Conservation (phyloP, 1,139 yeast species). For the Zhuliangozyma blackwelliae region DNA sequence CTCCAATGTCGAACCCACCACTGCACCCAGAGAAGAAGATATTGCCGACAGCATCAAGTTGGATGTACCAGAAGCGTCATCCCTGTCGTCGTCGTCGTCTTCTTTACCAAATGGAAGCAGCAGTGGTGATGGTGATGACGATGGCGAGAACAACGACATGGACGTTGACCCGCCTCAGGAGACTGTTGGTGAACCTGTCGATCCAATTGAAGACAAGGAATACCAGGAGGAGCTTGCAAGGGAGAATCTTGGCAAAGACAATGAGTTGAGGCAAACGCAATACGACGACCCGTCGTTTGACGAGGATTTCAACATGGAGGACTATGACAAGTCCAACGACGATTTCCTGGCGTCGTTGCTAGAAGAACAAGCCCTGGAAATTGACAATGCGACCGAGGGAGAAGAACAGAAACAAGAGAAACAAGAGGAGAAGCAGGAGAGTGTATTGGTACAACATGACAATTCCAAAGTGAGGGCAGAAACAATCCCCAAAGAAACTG, state of each 20-base stretch:
- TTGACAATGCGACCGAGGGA: too few relatives aligned
- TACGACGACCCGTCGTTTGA: slow-evolving; percentile 13
- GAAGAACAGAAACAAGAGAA: slow-evolving; percentile 12
- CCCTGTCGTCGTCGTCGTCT: not conserved
- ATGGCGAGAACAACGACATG: not conserved
- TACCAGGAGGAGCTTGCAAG: slow-evolving; percentile 38
- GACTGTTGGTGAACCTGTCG: not conserved
- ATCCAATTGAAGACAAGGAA: slow-evolving; percentile 21
- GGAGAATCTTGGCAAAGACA: slow-evolving; percentile 11
- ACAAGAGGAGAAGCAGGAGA: too few relatives aligned
- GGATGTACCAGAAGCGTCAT: slow-evolving; percentile 6
- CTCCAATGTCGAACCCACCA: too few relatives aligned
- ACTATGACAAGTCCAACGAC: slow-evolving; percentile 8
- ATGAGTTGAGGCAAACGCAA: slow-evolving; percentile 9
- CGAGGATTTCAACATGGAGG: slow-evolving; percentile 9
- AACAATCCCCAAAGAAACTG: slow-evolving; percentile 19
- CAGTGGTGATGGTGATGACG: not conserved
- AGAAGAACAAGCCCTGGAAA: not conserved
- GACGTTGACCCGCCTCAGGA: not conserved
- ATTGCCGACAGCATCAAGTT: slow-evolving; percentile 24
- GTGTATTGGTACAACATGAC: not conserved
- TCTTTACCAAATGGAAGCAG: not conserved
- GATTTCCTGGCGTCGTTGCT: slow-evolving; percentile 9
- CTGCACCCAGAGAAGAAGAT: slow-evolving; percentile 18
- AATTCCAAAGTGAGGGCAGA: not conserved